A percentile compares a stretch with the other conserved stretches of the same genome.
These are phyloP conservation scores for Sesbania bispinosa DNA, from an alignment of 306 rosid species.

Conservation along the genomic window DNA sequence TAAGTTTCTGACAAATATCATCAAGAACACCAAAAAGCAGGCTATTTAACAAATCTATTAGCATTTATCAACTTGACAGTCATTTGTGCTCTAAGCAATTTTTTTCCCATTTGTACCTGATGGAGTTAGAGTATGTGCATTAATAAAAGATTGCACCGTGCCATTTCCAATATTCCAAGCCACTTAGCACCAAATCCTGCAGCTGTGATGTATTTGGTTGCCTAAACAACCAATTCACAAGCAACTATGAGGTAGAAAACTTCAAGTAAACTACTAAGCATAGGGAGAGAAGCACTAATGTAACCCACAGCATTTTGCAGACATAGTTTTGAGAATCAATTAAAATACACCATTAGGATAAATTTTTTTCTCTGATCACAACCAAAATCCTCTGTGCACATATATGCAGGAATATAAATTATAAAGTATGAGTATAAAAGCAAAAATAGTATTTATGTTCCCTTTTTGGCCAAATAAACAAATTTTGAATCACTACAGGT, in stretches of 20 bases:
- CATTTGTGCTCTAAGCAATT: not conserved
- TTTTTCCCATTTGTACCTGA: constrained; percentile 48
- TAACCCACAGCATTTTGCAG: constrained; percentile 9
- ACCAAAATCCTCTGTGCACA: not conserved
- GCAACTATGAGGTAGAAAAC: constrained; percentile 24
- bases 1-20: not conserved
- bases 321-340: not conserved
- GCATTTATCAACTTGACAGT: not conserved
- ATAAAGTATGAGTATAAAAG: not conserved
- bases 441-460: not conserved
- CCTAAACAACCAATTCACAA: constrained; percentile 52
- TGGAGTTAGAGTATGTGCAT: constrained; percentile 66
- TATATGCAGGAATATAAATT: not conserved
- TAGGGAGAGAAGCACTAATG: constrained; percentile 22
- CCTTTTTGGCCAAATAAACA: not conserved
- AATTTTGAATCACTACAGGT: not conserved
- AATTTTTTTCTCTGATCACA: constrained; percentile 5
- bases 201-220: constrained; percentile 81
- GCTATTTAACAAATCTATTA: constrained; percentile 12
- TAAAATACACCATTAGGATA: constrained; percentile 7
- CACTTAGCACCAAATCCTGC: constrained; percentile 95
- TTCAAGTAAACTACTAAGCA: not conserved
- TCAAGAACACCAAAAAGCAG: not conserved
- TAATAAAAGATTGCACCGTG: constrained; percentile 83
- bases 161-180: constrained; percentile 91